Evolutionary conservation across 768 basidiomycete genomes (phyloP).

Genomic region (Kwoniella sp.): DNA sequence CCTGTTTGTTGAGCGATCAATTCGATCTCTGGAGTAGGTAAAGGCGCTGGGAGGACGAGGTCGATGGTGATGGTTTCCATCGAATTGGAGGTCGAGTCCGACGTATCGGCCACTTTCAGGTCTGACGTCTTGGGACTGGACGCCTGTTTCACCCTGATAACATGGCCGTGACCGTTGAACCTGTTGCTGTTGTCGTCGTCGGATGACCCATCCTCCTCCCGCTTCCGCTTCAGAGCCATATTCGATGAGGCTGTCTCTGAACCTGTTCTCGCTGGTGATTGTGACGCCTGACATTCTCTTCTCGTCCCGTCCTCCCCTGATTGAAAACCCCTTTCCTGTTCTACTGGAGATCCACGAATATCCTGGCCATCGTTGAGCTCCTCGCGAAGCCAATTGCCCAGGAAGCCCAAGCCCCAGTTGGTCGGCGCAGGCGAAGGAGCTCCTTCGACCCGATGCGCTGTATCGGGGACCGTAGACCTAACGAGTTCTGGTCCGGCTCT

Average conservation of each 20-base stretch:
- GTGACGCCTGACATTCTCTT: background rate
- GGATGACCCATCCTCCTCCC: slow-evolving; percentile 16
- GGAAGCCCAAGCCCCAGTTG: slow-evolving; percentile 41
- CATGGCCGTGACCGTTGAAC: slow-evolving; percentile 3
- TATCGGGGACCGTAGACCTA: background rate
- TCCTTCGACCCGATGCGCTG: background rate
- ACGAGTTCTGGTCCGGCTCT: background rate
- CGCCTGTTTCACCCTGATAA: slow-evolving; percentile 1
- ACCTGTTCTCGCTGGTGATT: background rate
- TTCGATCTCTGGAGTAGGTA: slow-evolving; percentile 21
- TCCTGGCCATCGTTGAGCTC: slow-evolving; percentile 6
- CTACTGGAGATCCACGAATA: background rate
- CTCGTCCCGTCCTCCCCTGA: slow-evolving; percentile 29
- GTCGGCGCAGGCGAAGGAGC: slow-evolving; percentile 9
- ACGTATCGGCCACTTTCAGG: background rate
- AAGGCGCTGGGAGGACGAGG: slow-evolving; percentile 17
- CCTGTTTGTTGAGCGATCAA: slow-evolving; percentile 11
- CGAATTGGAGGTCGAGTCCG: background rate
- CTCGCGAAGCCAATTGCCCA: slow-evolving; percentile 31
- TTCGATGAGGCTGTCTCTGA: background rate
- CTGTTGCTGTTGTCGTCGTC: background rate
- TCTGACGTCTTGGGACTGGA: background rate
- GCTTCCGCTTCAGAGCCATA: slow-evolving; percentile 8
- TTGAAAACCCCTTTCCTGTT: slow-evolving; percentile 24
- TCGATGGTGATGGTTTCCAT: background rate